Conservation (phyloP, 2,329 filamentous ascomycete genomes). For the Nothophaeocryptopus gaeumannii region DNA sequence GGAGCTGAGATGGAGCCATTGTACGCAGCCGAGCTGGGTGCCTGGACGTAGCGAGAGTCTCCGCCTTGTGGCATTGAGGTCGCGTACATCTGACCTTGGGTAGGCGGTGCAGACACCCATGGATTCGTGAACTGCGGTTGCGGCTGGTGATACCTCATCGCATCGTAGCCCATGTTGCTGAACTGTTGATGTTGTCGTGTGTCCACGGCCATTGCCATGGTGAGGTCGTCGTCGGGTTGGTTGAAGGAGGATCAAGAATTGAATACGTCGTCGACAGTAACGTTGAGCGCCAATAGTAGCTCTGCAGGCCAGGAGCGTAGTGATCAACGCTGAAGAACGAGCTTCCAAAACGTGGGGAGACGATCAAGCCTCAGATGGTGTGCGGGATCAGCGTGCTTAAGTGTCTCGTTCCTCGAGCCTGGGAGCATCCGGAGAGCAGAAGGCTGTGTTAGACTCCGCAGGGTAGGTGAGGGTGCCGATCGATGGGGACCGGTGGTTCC, state of each 20-base stretch:
- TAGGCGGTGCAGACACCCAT: constrained; percentile 65
- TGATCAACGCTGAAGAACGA: constrained; percentile 30
- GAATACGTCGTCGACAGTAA: constrained; percentile 19
- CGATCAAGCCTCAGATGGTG: constrained; percentile 44
- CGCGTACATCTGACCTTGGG: constrained; percentile 62
- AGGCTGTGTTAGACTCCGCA: constrained; percentile 6
- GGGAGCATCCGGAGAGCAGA: constrained; percentile 24
- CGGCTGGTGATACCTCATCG: constrained; percentile 65
- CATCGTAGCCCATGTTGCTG: constrained; percentile 78
- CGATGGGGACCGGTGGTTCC: constrained; percentile 15
- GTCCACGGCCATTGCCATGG: constrained; percentile 94
- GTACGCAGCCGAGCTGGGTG: constrained; percentile 44
- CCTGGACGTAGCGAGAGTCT: constrained; percentile 39
- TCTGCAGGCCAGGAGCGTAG: constrained; percentile 14
- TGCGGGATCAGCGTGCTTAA: constrained; percentile 51
- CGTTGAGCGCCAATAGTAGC: constrained; percentile 11
- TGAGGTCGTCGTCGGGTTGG: constrained; percentile 19
- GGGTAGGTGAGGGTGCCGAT: constrained; percentile 21
- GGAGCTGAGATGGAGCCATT: constrained; percentile 66
- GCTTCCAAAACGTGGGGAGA: constrained; percentile 47
- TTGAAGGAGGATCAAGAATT: constrained; percentile 28
- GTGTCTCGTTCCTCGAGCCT: constrained; percentile 31
- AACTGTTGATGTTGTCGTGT: constrained; percentile 65
- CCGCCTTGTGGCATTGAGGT: constrained; percentile 61
- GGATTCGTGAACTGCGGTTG: constrained; percentile 82